A percentile compares a stretch with the other conserved stretches of the same genome.
Conservation (phyloP, 441 rosid genomes). For the Eutrema salsugineum region DNA sequence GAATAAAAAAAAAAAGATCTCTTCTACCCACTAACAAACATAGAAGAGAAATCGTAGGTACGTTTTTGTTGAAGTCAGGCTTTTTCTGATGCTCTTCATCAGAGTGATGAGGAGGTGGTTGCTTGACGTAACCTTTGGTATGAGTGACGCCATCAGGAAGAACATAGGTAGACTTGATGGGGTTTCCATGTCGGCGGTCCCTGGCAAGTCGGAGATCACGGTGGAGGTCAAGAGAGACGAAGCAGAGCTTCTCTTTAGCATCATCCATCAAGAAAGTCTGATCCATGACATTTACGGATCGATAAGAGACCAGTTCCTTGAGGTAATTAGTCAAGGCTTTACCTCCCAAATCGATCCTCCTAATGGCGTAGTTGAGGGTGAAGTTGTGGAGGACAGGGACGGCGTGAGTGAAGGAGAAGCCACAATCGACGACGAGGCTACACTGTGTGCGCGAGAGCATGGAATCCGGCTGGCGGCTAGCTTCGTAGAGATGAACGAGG, state of each 20-base stretch:
- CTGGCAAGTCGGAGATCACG: constrained; percentile 65
- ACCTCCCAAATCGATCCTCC: constrained; percentile 90
- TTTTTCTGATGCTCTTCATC: too few relatives aligned
- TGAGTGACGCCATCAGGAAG: constrained; percentile 88
- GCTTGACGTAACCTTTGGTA: constrained; percentile 68
- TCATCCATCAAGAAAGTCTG: constrained; percentile 84
- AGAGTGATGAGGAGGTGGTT: too few relatives aligned
- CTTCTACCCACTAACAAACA: neutral
- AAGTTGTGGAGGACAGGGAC: constrained; percentile 83
- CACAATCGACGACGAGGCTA: constrained; percentile 85
- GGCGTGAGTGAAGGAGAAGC: constrained; percentile 91
- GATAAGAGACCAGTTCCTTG: constrained; percentile 85
- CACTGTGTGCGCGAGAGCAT: constrained; percentile 64
- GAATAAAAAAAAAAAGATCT: neutral
- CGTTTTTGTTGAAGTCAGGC: constrained; percentile 69
- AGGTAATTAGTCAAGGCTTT: constrained; percentile 91
- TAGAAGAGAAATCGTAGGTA: constrained; percentile 13
- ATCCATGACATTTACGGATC: constrained; percentile 80
- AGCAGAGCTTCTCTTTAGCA: constrained; percentile 94
- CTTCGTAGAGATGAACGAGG: constrained; percentile 83
- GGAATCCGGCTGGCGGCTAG: constrained; percentile 53
- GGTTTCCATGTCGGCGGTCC: constrained; percentile 57
- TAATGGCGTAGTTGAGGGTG: constrained; percentile 63
- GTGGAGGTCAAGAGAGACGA: constrained; percentile 74
- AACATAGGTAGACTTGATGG: constrained; percentile 67